These are phyloP conservation scores for Sanchytrium tribonematis DNA, from an alignment of 371 early-diverging fungal species.

Conservation along the genomic window DNA sequence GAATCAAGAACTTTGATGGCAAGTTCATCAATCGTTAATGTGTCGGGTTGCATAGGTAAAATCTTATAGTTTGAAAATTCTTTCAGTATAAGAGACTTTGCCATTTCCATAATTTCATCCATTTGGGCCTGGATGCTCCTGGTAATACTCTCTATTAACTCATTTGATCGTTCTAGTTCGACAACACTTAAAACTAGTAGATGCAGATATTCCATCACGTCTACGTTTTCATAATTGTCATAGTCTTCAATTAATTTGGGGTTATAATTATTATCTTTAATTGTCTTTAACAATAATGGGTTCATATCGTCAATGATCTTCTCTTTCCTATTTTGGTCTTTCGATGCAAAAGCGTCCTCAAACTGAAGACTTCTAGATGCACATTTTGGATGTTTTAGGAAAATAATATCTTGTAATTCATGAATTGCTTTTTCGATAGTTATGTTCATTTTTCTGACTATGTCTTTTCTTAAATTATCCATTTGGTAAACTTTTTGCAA, in stretches of 20 bases:
- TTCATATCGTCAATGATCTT: background rate
- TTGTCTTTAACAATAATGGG: background rate
- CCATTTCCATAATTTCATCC: background rate
- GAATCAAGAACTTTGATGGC: background rate
- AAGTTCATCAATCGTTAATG: background rate
- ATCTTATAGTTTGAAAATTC: background rate
- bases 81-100: background rate
- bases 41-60: background rate
- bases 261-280: too few relatives aligned
- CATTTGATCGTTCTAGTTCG: background rate
- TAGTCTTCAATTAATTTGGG: background rate
- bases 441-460: background rate
- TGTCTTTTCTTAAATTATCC: background rate
- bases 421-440: background rate
- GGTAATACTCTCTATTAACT: background rate
- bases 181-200: background rate
- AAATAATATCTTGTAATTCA: background rate
- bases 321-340: background rate
- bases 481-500: background rate
- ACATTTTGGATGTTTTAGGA: background rate
- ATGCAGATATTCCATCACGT: background rate
- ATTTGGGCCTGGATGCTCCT: background rate
- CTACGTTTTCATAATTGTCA: background rate
- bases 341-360: background rate
- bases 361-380: background rate